A percentile compares a stretch with the other conserved stretches of the same genome.
Conservation (phyloP, 1,284 basidiomycete genomes). For the Papiliotrema fonsecae region DNA sequence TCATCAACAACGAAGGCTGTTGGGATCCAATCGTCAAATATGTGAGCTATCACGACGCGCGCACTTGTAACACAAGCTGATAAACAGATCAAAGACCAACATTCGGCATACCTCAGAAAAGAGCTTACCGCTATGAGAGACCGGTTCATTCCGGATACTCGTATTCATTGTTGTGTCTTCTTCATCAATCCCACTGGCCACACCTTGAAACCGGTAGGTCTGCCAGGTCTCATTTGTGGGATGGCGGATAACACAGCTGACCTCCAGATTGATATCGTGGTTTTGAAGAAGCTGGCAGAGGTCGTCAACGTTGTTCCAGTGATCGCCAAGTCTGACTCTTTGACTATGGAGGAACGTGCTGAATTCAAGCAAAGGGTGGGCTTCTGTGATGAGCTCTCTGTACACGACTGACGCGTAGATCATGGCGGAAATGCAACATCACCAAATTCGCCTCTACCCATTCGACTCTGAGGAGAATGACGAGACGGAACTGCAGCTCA, state of each 20-base stretch:
- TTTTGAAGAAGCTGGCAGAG: conserved; percentile 98
- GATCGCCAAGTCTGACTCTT: conserved; percentile 94
- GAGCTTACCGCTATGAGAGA: conserved; percentile 98
- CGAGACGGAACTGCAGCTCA: conserved; percentile 76
- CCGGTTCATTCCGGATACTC: conserved; percentile 95
- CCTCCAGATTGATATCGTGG: conserved; percentile 78
- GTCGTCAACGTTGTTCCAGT: conserved; percentile 99
- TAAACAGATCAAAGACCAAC: conserved; percentile 72
- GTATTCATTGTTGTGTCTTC: conserved; percentile 97
- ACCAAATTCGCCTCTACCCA: conserved; percentile 93
- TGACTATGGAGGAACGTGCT: conserved; percentile 89
- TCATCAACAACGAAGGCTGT: conserved; percentile 98
- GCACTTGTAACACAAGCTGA: background rate
- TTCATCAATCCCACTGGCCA: conserved; percentile 98
- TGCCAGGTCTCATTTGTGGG: background rate
- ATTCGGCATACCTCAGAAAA: conserved; percentile 97
- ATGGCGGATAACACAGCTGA: conserved; percentile 2
- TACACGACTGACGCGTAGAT: conserved; percentile 55
- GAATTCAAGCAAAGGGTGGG: conserved; percentile 84
- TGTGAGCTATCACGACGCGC: conserved; percentile 56
- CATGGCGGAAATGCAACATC: conserved; percentile 83
- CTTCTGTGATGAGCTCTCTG: background rate
- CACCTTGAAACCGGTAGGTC: conserved; percentile 63
- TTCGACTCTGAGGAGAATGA: conserved; percentile 96
- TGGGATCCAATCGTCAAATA: conserved; percentile 99